Percentiles rank a stretch among this genome's conserved stretches.
These are phyloP conservation scores for Xylariaceae sp. DNA, from an alignment of 2,329 filamentous ascomycete species.

Conservation along the genomic window DNA sequence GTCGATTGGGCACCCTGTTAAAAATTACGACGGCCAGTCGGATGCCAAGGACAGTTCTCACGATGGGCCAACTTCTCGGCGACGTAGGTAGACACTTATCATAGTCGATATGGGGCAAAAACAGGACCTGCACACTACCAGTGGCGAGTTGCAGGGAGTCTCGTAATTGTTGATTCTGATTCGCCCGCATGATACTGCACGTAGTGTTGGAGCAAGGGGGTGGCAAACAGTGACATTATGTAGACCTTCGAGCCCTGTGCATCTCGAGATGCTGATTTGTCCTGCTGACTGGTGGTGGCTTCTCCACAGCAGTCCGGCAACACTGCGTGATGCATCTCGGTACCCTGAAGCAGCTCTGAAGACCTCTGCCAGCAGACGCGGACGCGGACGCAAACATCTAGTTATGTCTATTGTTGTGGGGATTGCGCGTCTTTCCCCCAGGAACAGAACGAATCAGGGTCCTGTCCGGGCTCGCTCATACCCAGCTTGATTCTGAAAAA, in stretches of 20 bases:
- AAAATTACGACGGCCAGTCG: too few species aligned
- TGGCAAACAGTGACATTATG: constrained; percentile 19
- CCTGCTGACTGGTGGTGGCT: constrained; percentile 28
- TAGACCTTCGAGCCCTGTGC: constrained; percentile 25
- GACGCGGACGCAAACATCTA: constrained; percentile 6
- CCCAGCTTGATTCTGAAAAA: too few species aligned
- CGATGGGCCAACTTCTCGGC: constrained; percentile 2
- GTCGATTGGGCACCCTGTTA: not conserved
- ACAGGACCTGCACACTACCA: constrained; percentile 12
- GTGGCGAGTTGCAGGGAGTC: constrained; percentile 13
- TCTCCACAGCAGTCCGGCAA: constrained; percentile 27
- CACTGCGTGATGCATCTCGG: constrained; percentile 21
- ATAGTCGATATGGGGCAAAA: constrained; percentile 10
- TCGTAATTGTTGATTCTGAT: constrained; percentile 24
- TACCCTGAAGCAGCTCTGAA: constrained; percentile 12
- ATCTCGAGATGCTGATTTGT: constrained; percentile 31
- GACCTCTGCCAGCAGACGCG: constrained; percentile 13
- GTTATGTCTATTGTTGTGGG: too few species aligned
- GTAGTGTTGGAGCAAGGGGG: constrained; percentile 17
- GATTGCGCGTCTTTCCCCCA: constrained; percentile 8
- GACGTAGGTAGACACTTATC: constrained; percentile 4
- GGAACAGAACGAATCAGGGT: constrained; percentile 9
- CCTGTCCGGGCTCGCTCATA: constrained; percentile 3
- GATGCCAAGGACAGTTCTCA: constrained; percentile 3
- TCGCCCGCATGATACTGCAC: constrained; percentile 24